These are phyloP conservation scores for Blastocrithidia nonstop DNA, from an alignment of 208 protist species.

Conservation along the genomic window DNA sequence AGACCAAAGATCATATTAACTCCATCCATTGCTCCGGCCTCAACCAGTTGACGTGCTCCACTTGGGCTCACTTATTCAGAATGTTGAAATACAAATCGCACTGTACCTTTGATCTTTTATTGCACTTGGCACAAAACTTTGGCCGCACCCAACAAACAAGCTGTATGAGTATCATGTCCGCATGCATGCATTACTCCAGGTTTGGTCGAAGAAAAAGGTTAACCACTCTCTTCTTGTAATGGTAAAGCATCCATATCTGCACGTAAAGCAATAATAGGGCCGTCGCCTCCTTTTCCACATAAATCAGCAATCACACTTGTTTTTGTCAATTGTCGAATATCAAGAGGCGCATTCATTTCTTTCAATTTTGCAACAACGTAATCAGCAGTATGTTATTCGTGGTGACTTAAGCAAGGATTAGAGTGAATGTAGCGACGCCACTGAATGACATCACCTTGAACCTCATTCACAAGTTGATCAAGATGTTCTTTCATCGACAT, in stretches of 20 bases:
- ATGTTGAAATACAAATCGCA: constrained; percentile 62
- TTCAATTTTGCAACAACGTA: constrained; percentile 24
- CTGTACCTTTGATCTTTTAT: constrained; percentile 28
- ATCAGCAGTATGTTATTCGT: constrained; percentile 29
- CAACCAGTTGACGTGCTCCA: constrained; percentile 27
- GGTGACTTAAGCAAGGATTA: constrained; percentile 22
- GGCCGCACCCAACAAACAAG: constrained; percentile 32
- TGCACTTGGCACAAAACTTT: constrained; percentile 30
- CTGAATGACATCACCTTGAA: constrained; percentile 24
- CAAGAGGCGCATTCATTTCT: constrained; percentile 13
- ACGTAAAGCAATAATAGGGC: constrained; percentile 18
- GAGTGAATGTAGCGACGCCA: constrained; percentile 51
- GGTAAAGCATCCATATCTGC: constrained; percentile 52
- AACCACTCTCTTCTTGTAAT: constrained; percentile 22
- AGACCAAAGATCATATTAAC: constrained; percentile 38
- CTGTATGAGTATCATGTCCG: constrained; percentile 40
- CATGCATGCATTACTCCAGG: constrained; percentile 42
- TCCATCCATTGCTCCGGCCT: constrained; percentile 22
- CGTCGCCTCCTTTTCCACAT: constrained; percentile 22
- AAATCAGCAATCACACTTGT: constrained; percentile 28
- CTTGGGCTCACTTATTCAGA: constrained; percentile 34
- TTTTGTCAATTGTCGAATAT: constrained; percentile 13
- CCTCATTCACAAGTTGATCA: constrained; percentile 10
- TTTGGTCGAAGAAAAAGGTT: constrained; percentile 24
- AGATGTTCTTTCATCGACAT: constrained; percentile 12